Conservation (phyloP, 2,329 filamentous ascomycete genomes). For the Aspergillus brasiliensis region DNA sequence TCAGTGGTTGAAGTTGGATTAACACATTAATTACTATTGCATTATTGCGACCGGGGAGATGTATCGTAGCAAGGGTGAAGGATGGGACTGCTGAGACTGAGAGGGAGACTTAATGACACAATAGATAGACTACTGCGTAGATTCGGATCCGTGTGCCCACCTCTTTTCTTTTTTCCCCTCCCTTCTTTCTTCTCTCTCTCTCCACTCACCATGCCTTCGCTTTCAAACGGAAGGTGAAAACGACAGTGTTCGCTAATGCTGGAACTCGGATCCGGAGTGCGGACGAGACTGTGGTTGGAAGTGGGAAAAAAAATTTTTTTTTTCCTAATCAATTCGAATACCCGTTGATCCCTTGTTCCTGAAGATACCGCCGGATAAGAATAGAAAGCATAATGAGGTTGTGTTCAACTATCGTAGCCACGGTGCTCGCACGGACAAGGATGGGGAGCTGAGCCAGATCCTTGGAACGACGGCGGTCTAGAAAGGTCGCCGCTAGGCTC, state of each 20-base stretch:
- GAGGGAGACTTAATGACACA: background rate
- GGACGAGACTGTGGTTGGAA: background rate
- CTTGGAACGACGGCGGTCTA: constrained; percentile 23
- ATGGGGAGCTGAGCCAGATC: constrained; percentile 16
- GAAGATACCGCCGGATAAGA: constrained; percentile 9
- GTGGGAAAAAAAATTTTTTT: background rate
- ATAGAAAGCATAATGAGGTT: constrained; percentile 9
- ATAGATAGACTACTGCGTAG: too few relatives aligned
- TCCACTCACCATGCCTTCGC: background rate
- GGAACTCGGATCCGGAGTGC: background rate
- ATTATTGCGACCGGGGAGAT: background rate
- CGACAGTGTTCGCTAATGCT: background rate
- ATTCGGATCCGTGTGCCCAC: too few relatives aligned
- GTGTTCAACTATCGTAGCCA: constrained; percentile 9
- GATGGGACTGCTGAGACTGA: background rate
- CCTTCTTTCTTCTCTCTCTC: background rate
- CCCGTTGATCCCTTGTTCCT: constrained; percentile 9
- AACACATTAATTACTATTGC: background rate
- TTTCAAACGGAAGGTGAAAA: background rate
- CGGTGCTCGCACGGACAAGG: constrained; percentile 14
- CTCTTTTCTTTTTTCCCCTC: background rate
- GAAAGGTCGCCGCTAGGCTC: constrained; percentile 16
- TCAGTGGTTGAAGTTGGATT: constrained; percentile 2
- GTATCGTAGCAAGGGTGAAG: background rate
- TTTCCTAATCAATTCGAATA: background rate